Evolutionary conservation across 495 filamentous ascomycete species (phyloP), one percentile per base, ranked within the genome.

Genomic region (Daldinia loculata): DNA sequence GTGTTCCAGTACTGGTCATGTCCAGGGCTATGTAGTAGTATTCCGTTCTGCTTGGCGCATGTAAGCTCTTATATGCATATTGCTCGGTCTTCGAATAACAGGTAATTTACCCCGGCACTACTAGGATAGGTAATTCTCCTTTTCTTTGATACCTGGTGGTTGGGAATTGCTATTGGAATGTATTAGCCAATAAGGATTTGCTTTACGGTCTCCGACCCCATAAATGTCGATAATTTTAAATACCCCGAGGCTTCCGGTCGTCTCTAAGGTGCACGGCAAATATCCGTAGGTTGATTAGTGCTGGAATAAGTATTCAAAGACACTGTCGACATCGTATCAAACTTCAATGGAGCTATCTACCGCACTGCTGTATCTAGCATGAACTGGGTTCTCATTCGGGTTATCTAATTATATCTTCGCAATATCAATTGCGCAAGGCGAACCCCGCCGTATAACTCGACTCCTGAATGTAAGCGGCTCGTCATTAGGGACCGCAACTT

Each of bases 11-110:
- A 2, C 29, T 32, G 29, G 29, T 32, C 11, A 3, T 12, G 14
- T 52, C 5, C 24, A 14, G 14, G 24, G 6, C 15, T 30, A n/a
- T n/a, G n/a, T n/a, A 14, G 50, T 30, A 53, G 27, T 53, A 53
- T 36, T 17, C 17, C n/a, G 1, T 36, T 56, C 53, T 32, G 14
- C 30, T 56, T 56, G 8, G 27, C 52, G 15, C 27, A 34, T 56
- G 45, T 27, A 60, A 45, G 24, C 39, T n/a, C 15, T 29, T 48
- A 59, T 39, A 29, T 59, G 36, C 56, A 59, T 43, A 60, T 29
- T 2, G 24, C 52, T 29, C 26, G 27, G 26, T 9, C 17, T 48
- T 48, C 4, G 43, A 12, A 48, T 48, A 9, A 4, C 8, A 26
- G 1, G 24, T 26, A 22, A 48, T 48, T 48, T 48, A 48, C 17